A percentile compares a stretch with the other conserved stretches of the same genome.
Evolutionary conservation across 164 flowering plant species (phyloP).

Genomic region (Akebia trifoliata): DNA sequence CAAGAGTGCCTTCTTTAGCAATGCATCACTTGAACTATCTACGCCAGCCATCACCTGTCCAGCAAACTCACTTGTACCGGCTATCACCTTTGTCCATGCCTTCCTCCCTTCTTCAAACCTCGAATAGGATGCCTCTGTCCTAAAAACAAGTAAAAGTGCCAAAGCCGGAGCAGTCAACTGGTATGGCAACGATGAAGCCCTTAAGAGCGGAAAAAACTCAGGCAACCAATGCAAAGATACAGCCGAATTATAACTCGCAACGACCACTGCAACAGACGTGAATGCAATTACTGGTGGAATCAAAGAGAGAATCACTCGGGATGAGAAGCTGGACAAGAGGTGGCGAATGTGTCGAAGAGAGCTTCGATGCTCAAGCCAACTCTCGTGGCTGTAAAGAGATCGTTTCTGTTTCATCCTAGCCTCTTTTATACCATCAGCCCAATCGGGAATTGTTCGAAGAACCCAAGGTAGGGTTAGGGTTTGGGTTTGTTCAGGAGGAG

Average conservation of each 20-base stretch:
- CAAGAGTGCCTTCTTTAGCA: conserved; percentile 52
- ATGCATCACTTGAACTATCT: conserved; percentile 25
- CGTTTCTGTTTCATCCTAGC: conserved; percentile 55
- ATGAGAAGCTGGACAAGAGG: conserved; percentile 55
- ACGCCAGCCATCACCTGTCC: conserved; percentile 55
- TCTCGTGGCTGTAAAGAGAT: conserved; percentile 59
- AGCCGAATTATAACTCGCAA: conserved; percentile 70
- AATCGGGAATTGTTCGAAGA: conserved; percentile 57
- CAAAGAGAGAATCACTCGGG: conserved; percentile 76
- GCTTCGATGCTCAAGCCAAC: conserved; percentile 78
- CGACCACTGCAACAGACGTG: conserved; percentile 52
- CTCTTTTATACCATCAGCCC: conserved; percentile 80
- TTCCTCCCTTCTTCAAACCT: conserved; percentile 85
- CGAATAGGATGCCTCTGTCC: conserved; percentile 92
- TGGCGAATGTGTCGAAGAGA: conserved; percentile 84
- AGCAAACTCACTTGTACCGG: conserved; percentile 73
- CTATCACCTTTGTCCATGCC: conserved; percentile 74
- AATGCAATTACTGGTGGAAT: conserved; percentile 78
- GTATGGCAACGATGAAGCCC: conserved; percentile 74
- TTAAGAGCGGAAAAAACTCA: conserved; percentile 59
- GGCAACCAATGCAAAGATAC: conserved; percentile 54
- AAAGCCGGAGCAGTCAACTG: conserved; percentile 94
- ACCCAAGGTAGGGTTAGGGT: conserved; percentile 29
- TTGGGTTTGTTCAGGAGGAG: conserved; percentile 12
- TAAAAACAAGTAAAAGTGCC: conserved; percentile 79